Percentiles rank a stretch among this genome's conserved stretches.
Conservation (phyloP, 2,329 filamentous ascomycete genomes). For the Monosporascus sp. region DNA sequence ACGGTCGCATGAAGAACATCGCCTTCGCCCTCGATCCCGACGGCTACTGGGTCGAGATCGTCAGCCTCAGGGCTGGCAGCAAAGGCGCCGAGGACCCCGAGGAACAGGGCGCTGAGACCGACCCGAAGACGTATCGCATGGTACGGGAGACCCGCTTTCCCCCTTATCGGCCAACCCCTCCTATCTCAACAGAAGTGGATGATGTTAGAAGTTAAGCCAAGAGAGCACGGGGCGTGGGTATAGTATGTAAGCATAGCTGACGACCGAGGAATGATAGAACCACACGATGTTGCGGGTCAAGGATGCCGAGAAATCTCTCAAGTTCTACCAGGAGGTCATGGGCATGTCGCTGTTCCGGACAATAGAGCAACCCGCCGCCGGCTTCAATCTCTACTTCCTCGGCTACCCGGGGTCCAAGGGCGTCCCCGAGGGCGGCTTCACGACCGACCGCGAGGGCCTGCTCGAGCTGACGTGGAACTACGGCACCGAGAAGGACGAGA, state of each 20-base stretch:
- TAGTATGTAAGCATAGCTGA: constrained; percentile 1
- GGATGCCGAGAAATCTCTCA: constrained; percentile 65
- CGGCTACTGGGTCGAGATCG: constrained; percentile 80
- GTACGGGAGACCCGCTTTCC: constrained; percentile 22
- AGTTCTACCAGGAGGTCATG: constrained; percentile 79
- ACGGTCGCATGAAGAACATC: constrained; percentile 82
- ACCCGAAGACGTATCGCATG: constrained; percentile 70
- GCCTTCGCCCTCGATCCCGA: constrained; percentile 89
- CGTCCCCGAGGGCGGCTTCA: constrained; percentile 47
- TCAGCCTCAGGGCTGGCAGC: constrained; percentile 58
- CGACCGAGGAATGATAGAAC: constrained; percentile 45
- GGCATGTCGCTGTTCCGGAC: constrained; percentile 82
- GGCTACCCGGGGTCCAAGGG: constrained; percentile 63
- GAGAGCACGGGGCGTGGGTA: too few species aligned
- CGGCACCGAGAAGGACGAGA: constrained; percentile 77
- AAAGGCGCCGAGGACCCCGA: constrained; percentile 57
- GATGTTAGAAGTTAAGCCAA: neutral
- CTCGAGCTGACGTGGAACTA: constrained; percentile 86
- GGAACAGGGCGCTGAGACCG: constrained; percentile 66
- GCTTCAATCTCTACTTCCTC: constrained; percentile 91
- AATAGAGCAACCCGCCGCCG: constrained; percentile 60
- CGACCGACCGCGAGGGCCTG: constrained; percentile 71
- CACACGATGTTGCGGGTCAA: constrained; percentile 96
- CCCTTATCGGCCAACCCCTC: neutral
- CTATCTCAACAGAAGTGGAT: neutral